A percentile compares a stretch with the other conserved stretches of the same genome.
Evolutionary conservation across 1,284 basidiomycete species (phyloP).

Genomic region (Irpex lacteus): DNA sequence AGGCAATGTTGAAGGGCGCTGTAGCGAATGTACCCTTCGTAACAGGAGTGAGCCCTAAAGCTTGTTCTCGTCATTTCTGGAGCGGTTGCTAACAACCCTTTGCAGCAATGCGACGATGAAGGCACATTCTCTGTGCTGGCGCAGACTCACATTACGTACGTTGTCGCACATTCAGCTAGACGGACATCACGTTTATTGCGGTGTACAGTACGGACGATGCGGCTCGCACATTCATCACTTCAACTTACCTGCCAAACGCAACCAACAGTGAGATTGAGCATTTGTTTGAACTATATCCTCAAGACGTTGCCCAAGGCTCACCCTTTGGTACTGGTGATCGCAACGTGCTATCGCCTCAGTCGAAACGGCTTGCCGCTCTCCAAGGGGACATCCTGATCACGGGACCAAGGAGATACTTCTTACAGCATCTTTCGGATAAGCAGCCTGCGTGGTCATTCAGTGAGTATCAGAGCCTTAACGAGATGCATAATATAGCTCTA

Average conservation of each 20-base stretch:
- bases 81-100: not conserved
- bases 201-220: conserved; percentile 32
- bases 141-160: conserved; percentile 29
- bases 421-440: conserved; percentile 26
- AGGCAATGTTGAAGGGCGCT: conserved; percentile 23
- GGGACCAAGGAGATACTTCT: conserved; percentile 49
- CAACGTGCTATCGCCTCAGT: conserved; percentile 46
- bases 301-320: conserved; percentile 39
- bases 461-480: conserved; percentile 8
- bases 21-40: conserved; percentile 33
- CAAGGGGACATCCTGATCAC: conserved; percentile 54
- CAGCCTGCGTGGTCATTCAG: conserved; percentile 31
- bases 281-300: conserved; percentile 26
- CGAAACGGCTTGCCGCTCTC: conserved; percentile 50
- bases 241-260: conserved; percentile 21
- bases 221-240: conserved; percentile 35
- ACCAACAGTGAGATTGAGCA: conserved; percentile 15
- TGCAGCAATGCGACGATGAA: conserved; percentile 45
- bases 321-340: conserved; percentile 47
- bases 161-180: conserved; percentile 37
- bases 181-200: not conserved
- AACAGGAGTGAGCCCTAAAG: conserved; percentile 17
- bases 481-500: not conserved
- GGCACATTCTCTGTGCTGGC: conserved; percentile 48
- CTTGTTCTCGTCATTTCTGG: not conserved